phyloP scores from a whole-genome alignment of 2,329 filamentous ascomycete genomes.

The Hypoxylon rubiginosum region DNA sequence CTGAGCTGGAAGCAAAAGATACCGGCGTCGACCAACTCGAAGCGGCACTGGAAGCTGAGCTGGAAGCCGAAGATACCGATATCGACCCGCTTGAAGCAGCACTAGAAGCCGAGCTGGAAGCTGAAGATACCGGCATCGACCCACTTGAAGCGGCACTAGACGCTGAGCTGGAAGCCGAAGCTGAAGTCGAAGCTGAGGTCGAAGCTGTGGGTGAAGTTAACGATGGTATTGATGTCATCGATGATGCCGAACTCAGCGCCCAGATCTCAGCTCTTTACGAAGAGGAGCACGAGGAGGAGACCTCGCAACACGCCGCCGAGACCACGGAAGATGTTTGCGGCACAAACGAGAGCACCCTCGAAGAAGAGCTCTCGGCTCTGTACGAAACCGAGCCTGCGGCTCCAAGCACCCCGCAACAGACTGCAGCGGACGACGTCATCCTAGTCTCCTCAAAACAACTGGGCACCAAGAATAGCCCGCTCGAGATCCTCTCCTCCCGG shows the following conservation, averaged over 20 bases:
- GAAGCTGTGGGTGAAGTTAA: too few species aligned
- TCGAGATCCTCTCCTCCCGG: neutral
- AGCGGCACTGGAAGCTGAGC: neutral
- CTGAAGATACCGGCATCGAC: too few species aligned
- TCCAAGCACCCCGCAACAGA: neutral
- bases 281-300: neutral
- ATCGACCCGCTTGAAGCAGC: too few species aligned
- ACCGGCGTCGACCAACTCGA: too few species aligned
- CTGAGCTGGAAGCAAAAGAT: neutral
- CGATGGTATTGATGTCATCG: too few species aligned
- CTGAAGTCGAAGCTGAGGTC: too few species aligned
- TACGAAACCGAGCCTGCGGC: neutral
- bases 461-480: neutral
- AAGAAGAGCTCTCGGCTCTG: neutral
- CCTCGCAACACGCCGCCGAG: too few species aligned
- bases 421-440: neutral
- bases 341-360: too few species aligned
- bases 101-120: too few species aligned
- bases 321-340: too few species aligned
- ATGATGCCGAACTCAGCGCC: neutral
- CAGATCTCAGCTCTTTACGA: neutral
- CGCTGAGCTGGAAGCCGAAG: too few species aligned
- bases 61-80: neutral
- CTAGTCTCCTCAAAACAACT: neutral
- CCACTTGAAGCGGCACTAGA: too few species aligned